Evolutionary conservation across 2,329 filamentous ascomycete genomes (phyloP).

Genomic region (Paracamarosporium sp.): DNA sequence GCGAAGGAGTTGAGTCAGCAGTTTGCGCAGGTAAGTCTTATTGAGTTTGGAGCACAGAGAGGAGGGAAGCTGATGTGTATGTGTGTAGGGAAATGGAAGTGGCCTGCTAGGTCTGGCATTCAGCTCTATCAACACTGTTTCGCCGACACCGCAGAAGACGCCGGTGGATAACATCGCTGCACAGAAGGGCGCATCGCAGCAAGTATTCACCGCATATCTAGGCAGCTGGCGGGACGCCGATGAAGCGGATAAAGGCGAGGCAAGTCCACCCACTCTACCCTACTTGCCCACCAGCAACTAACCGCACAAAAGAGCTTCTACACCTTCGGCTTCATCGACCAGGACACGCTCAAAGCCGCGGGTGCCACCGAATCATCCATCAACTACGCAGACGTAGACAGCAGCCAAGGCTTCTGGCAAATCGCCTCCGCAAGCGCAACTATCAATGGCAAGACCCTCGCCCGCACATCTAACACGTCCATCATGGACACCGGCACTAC

Average conservation of each 20-base stretch:
- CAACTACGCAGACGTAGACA: constrained; percentile 62
- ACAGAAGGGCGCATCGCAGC: constrained; percentile 15
- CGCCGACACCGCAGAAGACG: constrained; percentile 57
- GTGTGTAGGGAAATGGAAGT: constrained; percentile 58
- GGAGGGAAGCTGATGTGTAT: too few species aligned
- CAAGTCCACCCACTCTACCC: neutral
- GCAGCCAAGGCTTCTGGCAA: constrained; percentile 67
- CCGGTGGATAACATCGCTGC: constrained; percentile 62
- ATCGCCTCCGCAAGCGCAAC: constrained; percentile 61
- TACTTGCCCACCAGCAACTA: neutral
- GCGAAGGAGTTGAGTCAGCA: constrained; percentile 62
- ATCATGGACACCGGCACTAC: constrained; percentile 74
- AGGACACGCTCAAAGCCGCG: constrained; percentile 45
- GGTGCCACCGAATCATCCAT: constrained; percentile 58
- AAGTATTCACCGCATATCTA: constrained; percentile 26
- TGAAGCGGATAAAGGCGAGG: constrained; percentile 25
- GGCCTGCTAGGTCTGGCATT: constrained; percentile 67
- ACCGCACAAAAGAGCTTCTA: constrained; percentile 23
- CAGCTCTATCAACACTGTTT: constrained; percentile 63
- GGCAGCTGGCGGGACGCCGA: constrained; percentile 26
- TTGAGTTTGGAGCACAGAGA: too few species aligned
- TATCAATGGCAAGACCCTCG: constrained; percentile 50
- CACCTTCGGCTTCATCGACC: constrained; percentile 63
- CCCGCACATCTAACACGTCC: constrained; percentile 35
- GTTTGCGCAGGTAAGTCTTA: constrained; percentile 45